Conservation (phyloP, 768 basidiomycete genomes). For the Jaapia argillacea region DNA sequence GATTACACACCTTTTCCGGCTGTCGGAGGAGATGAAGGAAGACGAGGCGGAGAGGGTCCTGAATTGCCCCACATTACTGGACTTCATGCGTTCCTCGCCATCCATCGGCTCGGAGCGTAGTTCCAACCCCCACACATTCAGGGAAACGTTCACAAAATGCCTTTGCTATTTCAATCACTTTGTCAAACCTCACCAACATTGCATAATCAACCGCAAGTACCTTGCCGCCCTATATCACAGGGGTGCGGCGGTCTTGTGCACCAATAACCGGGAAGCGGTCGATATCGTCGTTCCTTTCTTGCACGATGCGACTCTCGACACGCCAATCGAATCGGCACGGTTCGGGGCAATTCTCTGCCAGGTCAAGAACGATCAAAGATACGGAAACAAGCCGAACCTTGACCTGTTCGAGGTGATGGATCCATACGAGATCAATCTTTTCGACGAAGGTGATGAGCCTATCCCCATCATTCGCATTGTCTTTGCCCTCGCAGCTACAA, state of each 20-base stretch:
- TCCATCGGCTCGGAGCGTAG: too few species aligned
- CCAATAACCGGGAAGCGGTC: slow-evolving; percentile 12
- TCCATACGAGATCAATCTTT: slow-evolving; percentile 12
- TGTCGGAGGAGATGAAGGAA: not conserved
- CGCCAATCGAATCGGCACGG: slow-evolving; percentile 6
- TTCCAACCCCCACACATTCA: too few species aligned
- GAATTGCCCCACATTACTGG: too few species aligned
- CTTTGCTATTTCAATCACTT: slow-evolving; percentile 22
- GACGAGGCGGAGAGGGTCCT: too few species aligned
- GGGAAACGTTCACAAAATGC: slow-evolving; percentile 11
- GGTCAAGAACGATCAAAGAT: slow-evolving; percentile 14
- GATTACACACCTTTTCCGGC: not conserved
- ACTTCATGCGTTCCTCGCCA: too few species aligned
- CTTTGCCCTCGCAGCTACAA: slow-evolving; percentile 13
- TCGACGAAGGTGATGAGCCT: slow-evolving; percentile 5
- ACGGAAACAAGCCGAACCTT: slow-evolving; percentile 4
- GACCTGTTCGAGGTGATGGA: slow-evolving; percentile 16
- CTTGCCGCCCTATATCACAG: slow-evolving; percentile 14
- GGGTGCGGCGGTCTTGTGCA: slow-evolving; percentile 20
- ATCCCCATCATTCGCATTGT: slow-evolving; percentile 15
- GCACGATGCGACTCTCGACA: slow-evolving; percentile 5
- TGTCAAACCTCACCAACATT: slow-evolving; percentile 15
- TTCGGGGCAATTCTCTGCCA: slow-evolving; percentile 17
- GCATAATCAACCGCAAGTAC: slow-evolving; percentile 10
- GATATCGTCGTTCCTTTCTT: slow-evolving; percentile 18